These are phyloP conservation scores for Wilcoxina mikolae DNA, from an alignment of 495 filamentous ascomycete genomes.

Conservation along the genomic window DNA sequence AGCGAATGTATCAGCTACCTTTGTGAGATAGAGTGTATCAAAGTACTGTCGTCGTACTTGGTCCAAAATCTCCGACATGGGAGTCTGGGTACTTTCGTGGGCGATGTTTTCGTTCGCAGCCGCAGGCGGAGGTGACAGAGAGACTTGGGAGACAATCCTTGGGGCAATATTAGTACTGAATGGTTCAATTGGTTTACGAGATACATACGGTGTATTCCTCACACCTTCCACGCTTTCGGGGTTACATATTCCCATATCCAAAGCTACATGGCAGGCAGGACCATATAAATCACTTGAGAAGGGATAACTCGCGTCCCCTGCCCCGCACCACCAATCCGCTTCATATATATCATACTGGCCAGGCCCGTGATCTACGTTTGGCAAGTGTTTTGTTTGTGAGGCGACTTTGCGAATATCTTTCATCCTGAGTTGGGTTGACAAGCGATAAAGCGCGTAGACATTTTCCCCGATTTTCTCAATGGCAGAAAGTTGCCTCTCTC, in stretches of 20 bases:
- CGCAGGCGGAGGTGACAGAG: not conserved
- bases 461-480: slow-evolving; percentile 22
- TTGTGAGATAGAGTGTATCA: slow-evolving; percentile 80
- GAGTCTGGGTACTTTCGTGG: not conserved
- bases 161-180: too few species aligned
- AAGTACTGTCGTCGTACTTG: slow-evolving; percentile 64
- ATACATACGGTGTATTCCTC: not conserved
- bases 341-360: slow-evolving; percentile 8
- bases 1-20: too few species aligned
- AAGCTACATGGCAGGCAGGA: not conserved
- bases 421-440: slow-evolving; percentile 25
- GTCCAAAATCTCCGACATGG: slow-evolving; percentile 43
- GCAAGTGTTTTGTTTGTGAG: slow-evolving; percentile 11
- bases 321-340: slow-evolving; percentile 21
- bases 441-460: slow-evolving; percentile 24
- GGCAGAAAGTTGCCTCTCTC: slow-evolving; percentile 25
- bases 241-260: slow-evolving; percentile 10
- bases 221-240: not conserved
- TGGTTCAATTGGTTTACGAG: not conserved
- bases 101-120: not conserved
- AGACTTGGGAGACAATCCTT: too few species aligned
- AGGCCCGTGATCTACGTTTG: not conserved
- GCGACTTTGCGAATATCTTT: slow-evolving; percentile 23
- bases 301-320: slow-evolving; percentile 2
- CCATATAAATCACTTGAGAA: not conserved